phyloP scores from a whole-genome alignment of 768 basidiomycete genomes.

The Royoungia palumana region DNA sequence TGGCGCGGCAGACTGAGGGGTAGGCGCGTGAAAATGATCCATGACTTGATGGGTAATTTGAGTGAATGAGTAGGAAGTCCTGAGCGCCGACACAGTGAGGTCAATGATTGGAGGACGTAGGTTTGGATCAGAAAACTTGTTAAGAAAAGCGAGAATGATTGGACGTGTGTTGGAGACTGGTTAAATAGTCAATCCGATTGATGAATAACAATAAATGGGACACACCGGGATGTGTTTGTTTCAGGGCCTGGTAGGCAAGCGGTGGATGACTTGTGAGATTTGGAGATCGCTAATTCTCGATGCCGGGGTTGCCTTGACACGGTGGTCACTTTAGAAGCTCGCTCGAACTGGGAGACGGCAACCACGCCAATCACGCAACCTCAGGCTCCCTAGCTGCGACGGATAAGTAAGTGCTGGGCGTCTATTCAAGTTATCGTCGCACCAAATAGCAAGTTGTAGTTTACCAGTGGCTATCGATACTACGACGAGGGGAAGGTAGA shows the following conservation, averaged over 20 bases:
- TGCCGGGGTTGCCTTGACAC: not conserved
- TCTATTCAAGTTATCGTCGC: not conserved
- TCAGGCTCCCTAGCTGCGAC: conserved; percentile 6
- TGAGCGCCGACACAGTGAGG: not conserved
- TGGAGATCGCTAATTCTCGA: conserved; percentile 2
- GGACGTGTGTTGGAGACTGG: not conserved
- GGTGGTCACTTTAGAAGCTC: conserved; percentile 11
- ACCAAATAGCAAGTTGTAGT: not conserved
- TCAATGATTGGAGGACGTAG: not conserved
- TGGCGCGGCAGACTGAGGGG: conserved; percentile 16
- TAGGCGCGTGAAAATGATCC: conserved; percentile 24
- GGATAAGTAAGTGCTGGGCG: not conserved
- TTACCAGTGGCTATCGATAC: not conserved
- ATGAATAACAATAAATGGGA: conserved; percentile 1
- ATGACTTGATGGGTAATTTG: conserved; percentile 13
- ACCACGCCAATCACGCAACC: conserved; percentile 1
- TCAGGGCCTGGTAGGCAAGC: conserved; percentile 3
- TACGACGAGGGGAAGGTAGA: not conserved
- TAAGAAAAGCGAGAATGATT: not conserved
- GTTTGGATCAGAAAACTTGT: no score
- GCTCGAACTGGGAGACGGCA: conserved; percentile 13
- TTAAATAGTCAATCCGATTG: conserved; percentile 10
- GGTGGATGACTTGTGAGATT: conserved; percentile 3
- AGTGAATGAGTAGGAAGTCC: not conserved
- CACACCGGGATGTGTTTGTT: conserved; percentile 15